These are phyloP conservation scores for Aspergillus kassunensis DNA, from an alignment of 495 filamentous ascomycete species.

Conservation along the genomic window DNA sequence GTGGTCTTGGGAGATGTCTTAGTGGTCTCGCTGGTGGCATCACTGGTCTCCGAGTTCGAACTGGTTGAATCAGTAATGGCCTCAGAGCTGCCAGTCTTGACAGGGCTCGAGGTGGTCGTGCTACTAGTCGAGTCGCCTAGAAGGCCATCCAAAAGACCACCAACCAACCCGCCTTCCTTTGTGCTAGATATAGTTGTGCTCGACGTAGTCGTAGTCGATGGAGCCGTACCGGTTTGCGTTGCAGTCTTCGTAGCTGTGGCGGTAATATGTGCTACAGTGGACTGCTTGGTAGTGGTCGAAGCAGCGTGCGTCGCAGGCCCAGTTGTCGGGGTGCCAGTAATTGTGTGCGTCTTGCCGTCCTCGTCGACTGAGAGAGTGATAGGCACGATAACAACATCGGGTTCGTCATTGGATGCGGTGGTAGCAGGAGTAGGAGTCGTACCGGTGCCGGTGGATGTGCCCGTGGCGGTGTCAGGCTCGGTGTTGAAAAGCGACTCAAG, in stretches of 20 bases:
- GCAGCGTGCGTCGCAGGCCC: conserved; percentile 9
- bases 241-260: conserved; percentile 6
- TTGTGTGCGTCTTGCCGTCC: conserved; percentile 25
- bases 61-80: neutral
- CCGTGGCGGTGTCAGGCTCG: conserved; percentile 5
- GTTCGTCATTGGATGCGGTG: conserved; percentile 15
- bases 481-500: conserved; percentile 3
- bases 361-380: conserved; percentile 25
- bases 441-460: too few relatives aligned
- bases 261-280: conserved; percentile 2
- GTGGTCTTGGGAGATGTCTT: neutral
- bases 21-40: neutral
- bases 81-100: neutral
- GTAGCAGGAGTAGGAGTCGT: too few relatives aligned
- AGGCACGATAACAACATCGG: conserved; percentile 21
- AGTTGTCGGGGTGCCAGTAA: conserved; percentile 14
- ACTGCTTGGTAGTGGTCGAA: conserved; percentile 13
- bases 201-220: too few relatives aligned
- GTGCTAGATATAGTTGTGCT: neutral
- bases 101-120: neutral
- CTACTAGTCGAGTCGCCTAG: neutral
- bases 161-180: neutral
- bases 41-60: neutral
- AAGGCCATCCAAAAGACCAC: neutral
- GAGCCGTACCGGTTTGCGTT: neutral